Evolutionary conservation across 2,329 filamentous ascomycete species (phyloP), one percentile per base, ranked within the genome.

Genomic region (Canariomyces notabilis): DNA sequence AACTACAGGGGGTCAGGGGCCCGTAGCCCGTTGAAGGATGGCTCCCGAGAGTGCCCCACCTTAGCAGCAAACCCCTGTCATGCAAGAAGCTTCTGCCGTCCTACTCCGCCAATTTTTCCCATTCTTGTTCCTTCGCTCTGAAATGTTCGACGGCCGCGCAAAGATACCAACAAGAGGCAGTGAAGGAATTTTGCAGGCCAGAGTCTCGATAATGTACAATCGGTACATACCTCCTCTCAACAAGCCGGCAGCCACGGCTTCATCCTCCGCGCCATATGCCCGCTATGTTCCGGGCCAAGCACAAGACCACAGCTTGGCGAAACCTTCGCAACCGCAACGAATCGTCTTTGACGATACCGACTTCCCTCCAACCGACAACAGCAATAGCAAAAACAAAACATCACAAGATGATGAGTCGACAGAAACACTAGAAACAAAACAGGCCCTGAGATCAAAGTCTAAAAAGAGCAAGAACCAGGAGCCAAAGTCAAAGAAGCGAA

Each of bases 221-320:
- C 49, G 56, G 32, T 59, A 59, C 36, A 57, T 59, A 2, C 56
- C 56, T 19, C 56, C 56, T 14, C 36, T 44, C 7, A 59, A 56
- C 7, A 59, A 56, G 40, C 23, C 22, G 18, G 37, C 37, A 5
- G 16, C 37, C 6, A 31, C 16, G 19, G 15, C 31, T 9, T 38
- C 38, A 9, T 15, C 33, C 2, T 42, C 42, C 2, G 20, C 23
- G 5, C 42, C 38, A 1, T 46, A 46, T 15, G 3, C 37, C 16
- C 49, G 49, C 14, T 48, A 46, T 37, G 23, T 39, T 7, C 52
- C 49, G 2, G 37, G 23, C 1, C 42, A 46, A 8, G 16, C 29
- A 12, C 14, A 43, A 40, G 23, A 29, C 9, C 39, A 39, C 4
- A 5, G 7, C 11, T 38, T n/a, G 20, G 26, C 29, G 11, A 21